Percentiles rank a stretch among this genome's conserved stretches.
Conservation (phyloP, 2,329 filamentous ascomycete genomes). For the Phaeosphaeria sp. region DNA sequence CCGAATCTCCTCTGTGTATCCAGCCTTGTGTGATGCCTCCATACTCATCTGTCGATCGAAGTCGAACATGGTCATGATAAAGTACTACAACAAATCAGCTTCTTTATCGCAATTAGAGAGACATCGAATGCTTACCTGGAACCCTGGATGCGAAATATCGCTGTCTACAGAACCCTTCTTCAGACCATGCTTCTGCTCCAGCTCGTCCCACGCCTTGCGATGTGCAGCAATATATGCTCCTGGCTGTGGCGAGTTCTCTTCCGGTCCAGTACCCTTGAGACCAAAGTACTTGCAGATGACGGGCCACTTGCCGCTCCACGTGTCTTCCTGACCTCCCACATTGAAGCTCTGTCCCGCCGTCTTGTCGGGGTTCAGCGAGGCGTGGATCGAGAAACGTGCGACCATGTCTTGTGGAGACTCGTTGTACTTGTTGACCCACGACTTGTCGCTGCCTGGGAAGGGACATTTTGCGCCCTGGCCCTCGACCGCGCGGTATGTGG, state of each 20-base stretch:
- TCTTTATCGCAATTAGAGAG: not conserved
- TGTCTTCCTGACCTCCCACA: conserved; percentile 49
- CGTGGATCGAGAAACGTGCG: conserved; percentile 52
- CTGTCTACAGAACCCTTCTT: conserved; percentile 53
- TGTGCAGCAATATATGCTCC: conserved; percentile 38
- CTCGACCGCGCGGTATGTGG: conserved; percentile 46
- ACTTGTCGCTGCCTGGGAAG: conserved; percentile 49
- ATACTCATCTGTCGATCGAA: conserved; percentile 59
- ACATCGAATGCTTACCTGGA: conserved; percentile 28
- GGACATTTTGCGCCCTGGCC: conserved; percentile 49
- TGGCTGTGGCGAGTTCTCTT: conserved; percentile 35
- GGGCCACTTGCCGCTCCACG: conserved; percentile 56
- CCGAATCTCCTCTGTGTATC: conserved; percentile 49
- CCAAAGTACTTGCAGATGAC: conserved; percentile 56
- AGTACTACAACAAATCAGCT: conserved; percentile 28
- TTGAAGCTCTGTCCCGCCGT: conserved; percentile 52
- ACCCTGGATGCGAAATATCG: conserved; percentile 49
- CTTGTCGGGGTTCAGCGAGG: conserved; percentile 50
- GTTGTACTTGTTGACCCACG: conserved; percentile 49
- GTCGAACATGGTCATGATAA: conserved; percentile 49
- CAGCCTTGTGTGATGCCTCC: conserved; percentile 46
- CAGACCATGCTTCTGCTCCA: conserved; percentile 35
- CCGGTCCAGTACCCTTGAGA: conserved; percentile 49
- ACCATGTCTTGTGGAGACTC: conserved; percentile 53
- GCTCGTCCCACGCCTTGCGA: conserved; percentile 34